These are phyloP conservation scores for Rhodomyrtus tomentosa DNA, from an alignment of 345 rosid genomes.

Conservation along the genomic window DNA sequence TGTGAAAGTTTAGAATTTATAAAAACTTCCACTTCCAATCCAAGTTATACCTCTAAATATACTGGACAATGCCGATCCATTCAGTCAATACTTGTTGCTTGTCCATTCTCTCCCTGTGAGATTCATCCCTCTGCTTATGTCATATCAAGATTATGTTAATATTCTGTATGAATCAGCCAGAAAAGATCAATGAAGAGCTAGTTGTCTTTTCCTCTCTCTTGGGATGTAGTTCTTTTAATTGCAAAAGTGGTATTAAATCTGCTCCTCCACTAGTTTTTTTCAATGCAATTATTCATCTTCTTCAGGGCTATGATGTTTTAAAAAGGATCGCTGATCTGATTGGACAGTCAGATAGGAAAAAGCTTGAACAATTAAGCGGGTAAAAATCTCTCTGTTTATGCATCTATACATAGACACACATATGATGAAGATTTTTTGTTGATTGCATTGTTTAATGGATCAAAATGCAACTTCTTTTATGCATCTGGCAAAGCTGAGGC, in stretches of 20 bases:
- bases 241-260: background rate
- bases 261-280: background rate
- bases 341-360: slow-evolving; percentile 27
- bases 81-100: background rate
- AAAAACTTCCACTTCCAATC: background rate
- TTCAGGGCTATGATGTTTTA: slow-evolving; percentile 76
- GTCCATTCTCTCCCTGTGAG: background rate
- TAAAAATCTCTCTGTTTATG: slow-evolving; percentile 13
- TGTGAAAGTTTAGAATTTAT: background rate
- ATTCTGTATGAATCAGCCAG: background rate
- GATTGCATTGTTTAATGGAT: background rate
- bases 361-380: slow-evolving; percentile 77
- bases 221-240: background rate
- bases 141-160: background rate
- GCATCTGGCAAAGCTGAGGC: background rate
- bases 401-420: background rate
- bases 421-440: background rate
- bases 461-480: background rate
- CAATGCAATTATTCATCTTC: background rate
- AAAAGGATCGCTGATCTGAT: slow-evolving; percentile 60
- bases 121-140: background rate
- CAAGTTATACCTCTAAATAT: background rate
- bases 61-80: background rate
- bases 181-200: background rate
- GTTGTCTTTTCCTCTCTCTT: background rate